Evolutionary conservation across 805 yeast species (phyloP).

Genomic region (Nakazawaea ishiwadae): DNA sequence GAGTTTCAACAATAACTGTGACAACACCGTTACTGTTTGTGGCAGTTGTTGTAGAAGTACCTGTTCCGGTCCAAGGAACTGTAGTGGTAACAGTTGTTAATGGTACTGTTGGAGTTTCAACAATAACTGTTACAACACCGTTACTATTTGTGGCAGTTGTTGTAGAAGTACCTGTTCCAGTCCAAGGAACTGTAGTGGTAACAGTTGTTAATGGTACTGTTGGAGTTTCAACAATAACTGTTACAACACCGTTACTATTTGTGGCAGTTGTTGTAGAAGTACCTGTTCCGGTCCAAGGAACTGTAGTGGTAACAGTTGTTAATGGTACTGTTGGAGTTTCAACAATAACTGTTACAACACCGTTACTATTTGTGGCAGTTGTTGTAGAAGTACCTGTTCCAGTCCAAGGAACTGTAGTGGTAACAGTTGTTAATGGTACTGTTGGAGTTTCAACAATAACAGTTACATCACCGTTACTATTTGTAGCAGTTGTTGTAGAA

Average conservation of each 20-base stretch:
- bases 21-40: not conserved
- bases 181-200: not conserved
- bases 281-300: too few species aligned
- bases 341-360: not conserved
- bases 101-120: not conserved
- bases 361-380: too few species aligned
- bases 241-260: too few species aligned
- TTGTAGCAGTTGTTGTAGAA: not conserved
- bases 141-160: not conserved
- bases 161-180: not conserved
- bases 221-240: too few species aligned
- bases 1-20: not conserved
- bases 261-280: too few species aligned
- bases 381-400: too few species aligned
- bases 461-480: not conserved
- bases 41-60: not conserved
- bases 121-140: not conserved
- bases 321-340: not conserved
- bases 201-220: not conserved
- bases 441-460: not conserved
- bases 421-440: not conserved
- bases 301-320: too few species aligned
- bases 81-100: not conserved
- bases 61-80: not conserved
- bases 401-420: not conserved